These are phyloP conservation scores for Botrytis porri DNA, from an alignment of 2,329 filamentous ascomycete genomes.

Conservation along the genomic window DNA sequence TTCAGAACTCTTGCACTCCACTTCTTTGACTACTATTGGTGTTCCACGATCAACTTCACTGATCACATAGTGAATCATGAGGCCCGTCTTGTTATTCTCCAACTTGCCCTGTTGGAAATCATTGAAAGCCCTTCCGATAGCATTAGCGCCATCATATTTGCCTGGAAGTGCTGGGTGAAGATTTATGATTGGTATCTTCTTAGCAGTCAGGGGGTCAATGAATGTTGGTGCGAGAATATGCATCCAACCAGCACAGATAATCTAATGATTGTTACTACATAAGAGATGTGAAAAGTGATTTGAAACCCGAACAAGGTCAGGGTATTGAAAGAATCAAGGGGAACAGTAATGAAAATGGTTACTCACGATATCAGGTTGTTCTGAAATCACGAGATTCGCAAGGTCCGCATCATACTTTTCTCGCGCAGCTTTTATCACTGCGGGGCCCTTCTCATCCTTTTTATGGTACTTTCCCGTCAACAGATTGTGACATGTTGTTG, in stretches of 20 bases:
- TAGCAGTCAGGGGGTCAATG: conserved; percentile 55
- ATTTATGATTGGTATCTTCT: conserved; percentile 61
- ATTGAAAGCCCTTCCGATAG: conserved; percentile 74
- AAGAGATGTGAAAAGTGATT: neutral
- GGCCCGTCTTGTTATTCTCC: conserved; percentile 66
- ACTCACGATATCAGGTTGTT: conserved; percentile 48
- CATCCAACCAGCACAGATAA: conserved; percentile 70
- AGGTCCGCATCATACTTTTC: conserved; percentile 65
- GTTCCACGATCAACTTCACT: conserved; percentile 75
- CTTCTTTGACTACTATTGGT: conserved; percentile 67
- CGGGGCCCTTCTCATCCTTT: conserved; percentile 41
- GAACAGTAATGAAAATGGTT: neutral
- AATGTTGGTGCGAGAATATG: conserved; percentile 63
- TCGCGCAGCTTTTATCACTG: conserved; percentile 49
- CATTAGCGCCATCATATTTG: conserved; percentile 71
- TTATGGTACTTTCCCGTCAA: conserved; percentile 47
- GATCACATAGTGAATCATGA: conserved; percentile 88
- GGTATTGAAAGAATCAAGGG: neutral
- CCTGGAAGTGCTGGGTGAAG: conserved; percentile 65
- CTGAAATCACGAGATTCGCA: conserved; percentile 54
- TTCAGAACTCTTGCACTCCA: conserved; percentile 64
- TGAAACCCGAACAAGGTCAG: neutral
- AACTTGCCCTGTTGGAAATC: conserved; percentile 65
- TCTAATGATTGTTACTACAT: conserved; percentile 29
- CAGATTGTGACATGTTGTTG: conserved; percentile 65